A percentile compares a stretch with the other conserved stretches of the same genome.
These are phyloP conservation scores for Pleurotus platypus DNA, from an alignment of 768 basidiomycete genomes.

Conservation along the genomic window DNA sequence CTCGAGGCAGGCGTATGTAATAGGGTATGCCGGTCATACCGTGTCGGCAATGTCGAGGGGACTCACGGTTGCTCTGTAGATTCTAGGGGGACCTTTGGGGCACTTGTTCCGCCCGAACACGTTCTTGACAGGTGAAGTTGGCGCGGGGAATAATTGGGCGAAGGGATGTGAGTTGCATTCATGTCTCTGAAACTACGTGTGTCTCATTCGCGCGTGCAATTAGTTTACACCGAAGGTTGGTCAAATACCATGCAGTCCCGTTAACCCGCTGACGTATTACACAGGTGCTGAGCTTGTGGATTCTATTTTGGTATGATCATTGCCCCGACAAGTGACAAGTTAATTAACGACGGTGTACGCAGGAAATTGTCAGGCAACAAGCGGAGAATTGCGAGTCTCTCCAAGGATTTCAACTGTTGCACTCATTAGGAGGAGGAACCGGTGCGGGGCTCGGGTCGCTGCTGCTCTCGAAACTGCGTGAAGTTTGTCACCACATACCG, in stretches of 20 bases:
- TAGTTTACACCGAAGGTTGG: constrained; percentile 86
- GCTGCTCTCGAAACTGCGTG: constrained; percentile 76
- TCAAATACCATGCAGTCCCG: constrained; percentile 10
- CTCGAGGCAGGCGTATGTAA: constrained; percentile 86
- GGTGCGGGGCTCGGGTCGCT: constrained; percentile 84
- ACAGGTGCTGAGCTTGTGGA: constrained; percentile 90
- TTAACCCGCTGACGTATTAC: not conserved
- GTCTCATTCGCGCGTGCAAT: constrained; percentile 7
- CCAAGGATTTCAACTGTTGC: constrained; percentile 88
- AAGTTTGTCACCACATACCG: constrained; percentile 33
- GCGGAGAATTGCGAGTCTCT: constrained; percentile 80
- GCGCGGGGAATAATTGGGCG: constrained; percentile 94
- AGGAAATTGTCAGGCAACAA: constrained; percentile 79
- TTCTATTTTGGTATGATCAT: constrained; percentile 53
- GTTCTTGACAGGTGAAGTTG: constrained; percentile 56
- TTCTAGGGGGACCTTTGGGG: constrained; percentile 69
- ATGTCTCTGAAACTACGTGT: not conserved
- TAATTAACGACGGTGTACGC: not conserved
- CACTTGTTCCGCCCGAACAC: constrained; percentile 85
- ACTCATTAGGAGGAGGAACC: constrained; percentile 90
- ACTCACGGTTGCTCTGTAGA: constrained; percentile 27
- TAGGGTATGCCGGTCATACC: constrained; percentile 41
- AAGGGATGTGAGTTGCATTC: constrained; percentile 71
- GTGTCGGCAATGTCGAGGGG: not conserved
- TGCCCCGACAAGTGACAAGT: not conserved